These are phyloP conservation scores for Nelumbo lutea DNA, from an alignment of 164 flowering plant genomes.

Conservation along the genomic window DNA sequence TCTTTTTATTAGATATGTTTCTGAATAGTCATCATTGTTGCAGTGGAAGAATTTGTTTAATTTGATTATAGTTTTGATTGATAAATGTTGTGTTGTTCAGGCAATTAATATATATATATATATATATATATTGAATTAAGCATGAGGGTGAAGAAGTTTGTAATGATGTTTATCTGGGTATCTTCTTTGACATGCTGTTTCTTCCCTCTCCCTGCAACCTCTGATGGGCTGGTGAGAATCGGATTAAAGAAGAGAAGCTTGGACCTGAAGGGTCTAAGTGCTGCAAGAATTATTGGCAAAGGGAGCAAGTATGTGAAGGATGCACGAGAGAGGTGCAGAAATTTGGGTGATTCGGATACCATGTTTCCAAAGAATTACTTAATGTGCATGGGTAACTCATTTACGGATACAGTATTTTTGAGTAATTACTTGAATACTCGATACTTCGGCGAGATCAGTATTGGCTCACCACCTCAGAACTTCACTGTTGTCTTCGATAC, in stretches of 20 bases:
- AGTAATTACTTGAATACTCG: slow-evolving; percentile 53
- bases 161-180: slow-evolving; percentile 13
- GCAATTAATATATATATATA: too few species aligned
- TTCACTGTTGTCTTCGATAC: slow-evolving; percentile 61
- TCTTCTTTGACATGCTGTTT: slow-evolving; percentile 19
- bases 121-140: not conserved
- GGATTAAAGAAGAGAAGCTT: slow-evolving; percentile 33
- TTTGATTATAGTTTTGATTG: too few species aligned
- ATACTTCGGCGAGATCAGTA: slow-evolving; percentile 54
- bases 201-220: slow-evolving; percentile 13
- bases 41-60: too few species aligned
- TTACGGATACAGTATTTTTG: slow-evolving; percentile 29
- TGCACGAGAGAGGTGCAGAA: not conserved
- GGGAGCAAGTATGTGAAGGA: not conserved
- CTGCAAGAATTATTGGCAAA: slow-evolving; percentile 16
- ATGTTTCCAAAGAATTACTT: too few species aligned
- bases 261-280: slow-evolving; percentile 17
- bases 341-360: not conserved
- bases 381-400: not conserved
- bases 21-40: too few species aligned
- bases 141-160: slow-evolving; percentile 17
- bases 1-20: too few species aligned
- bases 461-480: slow-evolving; percentile 60
- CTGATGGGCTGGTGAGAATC: slow-evolving; percentile 42
- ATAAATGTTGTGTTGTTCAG: too few species aligned